Conservation (phyloP, 371 early-diverging fungal genomes). For the Blakeslea trispora region DNA sequence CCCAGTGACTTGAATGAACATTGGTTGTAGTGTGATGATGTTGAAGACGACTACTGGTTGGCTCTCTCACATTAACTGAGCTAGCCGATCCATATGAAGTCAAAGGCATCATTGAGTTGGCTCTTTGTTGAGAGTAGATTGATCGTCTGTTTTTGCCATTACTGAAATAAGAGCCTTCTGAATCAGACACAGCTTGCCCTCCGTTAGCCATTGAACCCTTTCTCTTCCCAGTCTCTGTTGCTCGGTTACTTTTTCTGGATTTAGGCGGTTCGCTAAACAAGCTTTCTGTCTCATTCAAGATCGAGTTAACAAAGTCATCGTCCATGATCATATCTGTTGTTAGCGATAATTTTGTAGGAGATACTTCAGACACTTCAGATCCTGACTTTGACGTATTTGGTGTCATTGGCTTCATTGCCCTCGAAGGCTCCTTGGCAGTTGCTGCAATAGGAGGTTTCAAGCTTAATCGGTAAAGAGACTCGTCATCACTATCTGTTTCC, state of each 20-base stretch:
- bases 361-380: constrained; percentile 21
- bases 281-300: background rate
- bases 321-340: constrained; percentile 7
- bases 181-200: constrained; percentile 1
- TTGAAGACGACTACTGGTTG: too few species aligned
- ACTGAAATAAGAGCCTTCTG: constrained; percentile 1
- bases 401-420: constrained; percentile 14
- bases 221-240: constrained; percentile 1
- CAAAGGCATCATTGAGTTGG: constrained; percentile 1
- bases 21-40: constrained; percentile 1
- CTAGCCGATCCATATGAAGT: constrained; percentile 17
- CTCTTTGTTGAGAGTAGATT: constrained; percentile 13
- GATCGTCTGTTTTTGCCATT: background rate
- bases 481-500: constrained; percentile 18
- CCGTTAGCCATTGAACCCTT: background rate
- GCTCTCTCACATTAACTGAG: constrained; percentile 11
- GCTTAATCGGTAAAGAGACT: constrained; percentile 3
- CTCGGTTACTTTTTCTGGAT: background rate
- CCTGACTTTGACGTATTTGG: constrained; percentile 19
- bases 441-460: background rate
- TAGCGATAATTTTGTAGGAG: constrained; percentile 11
- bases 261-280: background rate
- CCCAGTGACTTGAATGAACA: constrained; percentile 12
- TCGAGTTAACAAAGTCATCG: background rate
- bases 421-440: background rate